Conservation (phyloP, 352 stramenopile species). For the Globisporangium heterothallicum region DNA sequence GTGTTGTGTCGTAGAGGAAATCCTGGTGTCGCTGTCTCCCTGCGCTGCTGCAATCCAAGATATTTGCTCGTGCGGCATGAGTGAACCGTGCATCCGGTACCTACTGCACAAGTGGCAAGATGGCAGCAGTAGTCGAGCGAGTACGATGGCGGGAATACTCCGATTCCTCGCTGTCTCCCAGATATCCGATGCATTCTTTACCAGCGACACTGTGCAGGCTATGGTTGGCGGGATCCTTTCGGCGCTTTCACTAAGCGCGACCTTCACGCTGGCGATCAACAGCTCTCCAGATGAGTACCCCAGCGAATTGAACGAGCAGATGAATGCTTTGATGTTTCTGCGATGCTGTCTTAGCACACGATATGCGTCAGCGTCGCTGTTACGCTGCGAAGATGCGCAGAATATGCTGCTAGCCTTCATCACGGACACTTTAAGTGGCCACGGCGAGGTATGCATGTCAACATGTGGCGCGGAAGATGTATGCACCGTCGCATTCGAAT, state of each 20-base stretch:
- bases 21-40: not conserved
- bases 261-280: constrained; percentile 31
- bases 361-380: constrained; percentile 11
- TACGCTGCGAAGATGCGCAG: not conserved
- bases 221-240: constrained; percentile 5
- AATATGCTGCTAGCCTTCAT: constrained; percentile 24
- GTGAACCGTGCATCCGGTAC: not conserved
- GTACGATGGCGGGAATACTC: not conserved
- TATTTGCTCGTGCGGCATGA: not conserved
- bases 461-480: constrained; percentile 33
- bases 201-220: constrained; percentile 14
- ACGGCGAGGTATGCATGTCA: constrained; percentile 16
- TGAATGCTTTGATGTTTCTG: constrained; percentile 19
- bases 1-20: not conserved
- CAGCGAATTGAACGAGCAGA: not conserved
- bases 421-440: constrained; percentile 14
- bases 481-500: constrained; percentile 31
- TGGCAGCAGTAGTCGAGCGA: not conserved
- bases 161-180: constrained; percentile 6
- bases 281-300: constrained; percentile 35
- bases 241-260: constrained; percentile 13
- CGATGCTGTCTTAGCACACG: constrained; percentile 31
- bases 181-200: constrained; percentile 10
- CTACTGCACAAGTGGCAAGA: constrained; percentile 3
- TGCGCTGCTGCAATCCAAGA: not conserved